These are phyloP conservation scores for Sporormia fimetaria DNA, from an alignment of 495 filamentous ascomycete genomes.

Conservation along the genomic window DNA sequence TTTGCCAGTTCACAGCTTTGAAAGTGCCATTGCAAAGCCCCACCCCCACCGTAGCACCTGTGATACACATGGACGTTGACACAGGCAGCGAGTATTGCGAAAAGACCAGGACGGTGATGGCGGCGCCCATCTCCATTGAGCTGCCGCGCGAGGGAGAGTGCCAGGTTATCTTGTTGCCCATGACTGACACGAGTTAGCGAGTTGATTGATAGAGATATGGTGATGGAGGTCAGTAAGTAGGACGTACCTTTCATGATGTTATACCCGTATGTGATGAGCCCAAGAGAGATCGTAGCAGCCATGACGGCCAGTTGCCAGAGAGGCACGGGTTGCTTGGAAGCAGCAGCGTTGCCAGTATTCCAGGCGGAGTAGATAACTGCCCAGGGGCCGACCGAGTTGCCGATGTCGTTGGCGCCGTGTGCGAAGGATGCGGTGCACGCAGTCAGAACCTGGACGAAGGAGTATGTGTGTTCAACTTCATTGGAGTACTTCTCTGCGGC, in stretches of 20 bases:
- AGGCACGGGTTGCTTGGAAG: constrained; percentile 43
- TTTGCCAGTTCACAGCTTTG: constrained; percentile 51
- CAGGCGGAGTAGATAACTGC: constrained; percentile 59
- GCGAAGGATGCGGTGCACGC: constrained; percentile 67
- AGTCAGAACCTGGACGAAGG: constrained; percentile 62
- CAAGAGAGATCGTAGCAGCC: constrained; percentile 42
- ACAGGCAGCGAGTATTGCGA: constrained; percentile 49
- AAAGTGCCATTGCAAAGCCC: constrained; percentile 32
- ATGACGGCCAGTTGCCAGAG: constrained; percentile 39
- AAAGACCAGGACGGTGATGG: constrained; percentile 54
- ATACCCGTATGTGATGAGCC: constrained; percentile 53
- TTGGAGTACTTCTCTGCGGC: constrained; percentile 58
- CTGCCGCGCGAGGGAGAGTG: constrained; percentile 49
- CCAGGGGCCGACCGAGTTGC: constrained; percentile 65
- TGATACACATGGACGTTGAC: constrained; percentile 33
- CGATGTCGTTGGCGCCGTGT: constrained; percentile 71
- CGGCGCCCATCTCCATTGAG: constrained; percentile 57
- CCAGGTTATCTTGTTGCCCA: constrained; percentile 60
- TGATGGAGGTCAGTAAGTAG: neutral
- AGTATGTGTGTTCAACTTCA: constrained; percentile 64
- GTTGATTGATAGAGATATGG: neutral
- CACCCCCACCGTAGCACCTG: constrained; percentile 32
- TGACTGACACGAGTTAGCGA: constrained; percentile 2
- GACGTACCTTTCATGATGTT: constrained; percentile 50
- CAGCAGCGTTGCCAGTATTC: constrained; percentile 39